Evolutionary conservation across 2,329 filamentous ascomycete genomes (phyloP).

Genomic region (Furcasterigmium sp.): DNA sequence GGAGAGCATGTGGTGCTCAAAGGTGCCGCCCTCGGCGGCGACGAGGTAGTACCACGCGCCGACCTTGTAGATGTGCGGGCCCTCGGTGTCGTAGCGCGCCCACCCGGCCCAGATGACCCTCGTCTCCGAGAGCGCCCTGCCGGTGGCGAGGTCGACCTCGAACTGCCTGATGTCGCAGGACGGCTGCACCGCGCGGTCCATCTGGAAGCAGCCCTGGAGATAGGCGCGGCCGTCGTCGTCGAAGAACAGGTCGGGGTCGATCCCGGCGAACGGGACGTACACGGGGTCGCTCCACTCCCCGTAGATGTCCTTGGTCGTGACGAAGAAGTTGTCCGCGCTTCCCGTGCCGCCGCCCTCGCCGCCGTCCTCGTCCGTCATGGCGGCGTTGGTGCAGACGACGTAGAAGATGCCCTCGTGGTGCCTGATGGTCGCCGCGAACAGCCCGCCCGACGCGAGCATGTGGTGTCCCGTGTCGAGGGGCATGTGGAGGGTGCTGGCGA

Average conservation of each 20-base stretch:
- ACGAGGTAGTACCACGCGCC: constrained; percentile 31
- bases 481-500: not conserved
- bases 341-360: not conserved
- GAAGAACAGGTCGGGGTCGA: constrained; percentile 43
- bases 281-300: constrained; percentile 21
- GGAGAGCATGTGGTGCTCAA: constrained; percentile 20
- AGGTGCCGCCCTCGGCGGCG: constrained; percentile 32
- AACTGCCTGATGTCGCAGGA: constrained; percentile 11
- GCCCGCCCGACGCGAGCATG: constrained; percentile 3
- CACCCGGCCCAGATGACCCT: constrained; percentile 25
- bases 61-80: constrained; percentile 25
- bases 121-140: constrained; percentile 13
- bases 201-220: constrained; percentile 15
- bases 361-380: too few relatives aligned
- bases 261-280: constrained; percentile 29
- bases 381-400: constrained; percentile 18
- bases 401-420: constrained; percentile 16
- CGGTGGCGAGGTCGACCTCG: constrained; percentile 14
- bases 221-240: constrained; percentile 29
- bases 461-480: constrained; percentile 1
- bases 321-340: constrained; percentile 13
- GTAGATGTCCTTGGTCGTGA: constrained; percentile 15
- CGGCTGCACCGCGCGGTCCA: not conserved
- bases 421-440: constrained; percentile 18
- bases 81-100: constrained; percentile 6